Conservation (phyloP, 768 basidiomycete genomes). For the Fibroporia radiculosa region DNA sequence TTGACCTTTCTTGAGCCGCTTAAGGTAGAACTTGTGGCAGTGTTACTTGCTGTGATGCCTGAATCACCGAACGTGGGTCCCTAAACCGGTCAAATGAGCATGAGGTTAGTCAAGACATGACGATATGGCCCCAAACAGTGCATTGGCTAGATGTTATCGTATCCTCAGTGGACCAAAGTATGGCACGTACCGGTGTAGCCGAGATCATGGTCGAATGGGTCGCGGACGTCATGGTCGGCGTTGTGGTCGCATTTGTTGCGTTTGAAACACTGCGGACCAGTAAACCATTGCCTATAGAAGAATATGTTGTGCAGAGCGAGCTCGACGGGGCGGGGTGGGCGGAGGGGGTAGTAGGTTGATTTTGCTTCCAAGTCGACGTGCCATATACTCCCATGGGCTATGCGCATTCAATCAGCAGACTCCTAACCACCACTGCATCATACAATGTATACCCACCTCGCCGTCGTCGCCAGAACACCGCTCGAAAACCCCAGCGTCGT, state of each 20-base stretch:
- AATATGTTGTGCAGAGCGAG: slow-evolving; percentile 47
- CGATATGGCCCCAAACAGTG: too few species aligned
- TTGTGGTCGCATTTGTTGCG: neutral
- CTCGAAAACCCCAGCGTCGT: slow-evolving; percentile 32
- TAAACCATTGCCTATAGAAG: slow-evolving; percentile 43
- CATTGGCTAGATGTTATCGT: too few species aligned
- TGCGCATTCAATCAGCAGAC: neutral
- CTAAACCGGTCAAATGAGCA: neutral
- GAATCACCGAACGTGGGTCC: neutral
- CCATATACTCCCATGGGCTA: slow-evolving; percentile 68
- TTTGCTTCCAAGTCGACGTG: slow-evolving; percentile 60
- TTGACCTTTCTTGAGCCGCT: neutral
- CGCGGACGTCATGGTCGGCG: neutral
- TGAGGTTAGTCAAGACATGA: neutral
- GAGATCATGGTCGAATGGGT: neutral
- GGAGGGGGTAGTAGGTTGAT: slow-evolving; percentile 44
- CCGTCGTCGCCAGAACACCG: slow-evolving; percentile 44
- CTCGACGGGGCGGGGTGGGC: slow-evolving; percentile 52
- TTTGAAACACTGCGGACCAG: neutral
- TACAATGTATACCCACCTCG: slow-evolving; percentile 36
- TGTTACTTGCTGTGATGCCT: neutral
- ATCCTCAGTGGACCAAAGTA: too few species aligned
- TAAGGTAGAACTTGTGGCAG: neutral
- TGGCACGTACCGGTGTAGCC: slow-evolving; percentile 1
- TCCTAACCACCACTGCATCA: too few species aligned